Evolutionary conservation across 257 asterid species (phyloP).

Genomic region (Solanum peruvianum): DNA sequence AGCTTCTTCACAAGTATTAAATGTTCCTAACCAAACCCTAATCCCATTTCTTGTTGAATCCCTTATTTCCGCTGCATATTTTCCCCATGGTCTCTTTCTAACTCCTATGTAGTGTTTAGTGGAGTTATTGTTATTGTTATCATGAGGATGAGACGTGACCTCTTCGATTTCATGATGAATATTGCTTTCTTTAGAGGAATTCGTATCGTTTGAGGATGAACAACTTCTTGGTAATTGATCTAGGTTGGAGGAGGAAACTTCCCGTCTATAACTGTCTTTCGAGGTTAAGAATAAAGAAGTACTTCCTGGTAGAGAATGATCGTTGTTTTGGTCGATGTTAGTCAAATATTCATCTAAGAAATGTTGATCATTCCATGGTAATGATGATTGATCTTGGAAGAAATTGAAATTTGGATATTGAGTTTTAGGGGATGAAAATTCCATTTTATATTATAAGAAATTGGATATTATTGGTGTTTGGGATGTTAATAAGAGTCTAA

Average conservation of each 20-base stretch:
- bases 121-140: background rate
- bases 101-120: constrained; percentile 18
- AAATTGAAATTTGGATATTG: background rate
- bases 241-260: too few relatives aligned
- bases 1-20: constrained; percentile 19
- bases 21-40: constrained; percentile 32
- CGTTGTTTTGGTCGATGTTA: background rate
- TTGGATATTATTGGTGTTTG: background rate
- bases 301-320: background rate
- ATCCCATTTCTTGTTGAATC: constrained; percentile 31
- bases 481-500: background rate
- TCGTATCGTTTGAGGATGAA: background rate
- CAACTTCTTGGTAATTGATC: background rate
- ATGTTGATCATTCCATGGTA: background rate
- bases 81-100: constrained; percentile 26
- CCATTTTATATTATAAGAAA: background rate
- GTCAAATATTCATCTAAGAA: background rate
- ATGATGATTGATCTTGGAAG: background rate
- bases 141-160: background rate
- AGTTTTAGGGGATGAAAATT: background rate
- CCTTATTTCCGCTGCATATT: constrained; percentile 30
- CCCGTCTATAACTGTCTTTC: background rate
- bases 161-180: background rate
- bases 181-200: background rate
- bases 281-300: background rate